Evolutionary conservation across 768 basidiomycete genomes (phyloP).

Genomic region (Boletus pseudo-olivaceus): DNA sequence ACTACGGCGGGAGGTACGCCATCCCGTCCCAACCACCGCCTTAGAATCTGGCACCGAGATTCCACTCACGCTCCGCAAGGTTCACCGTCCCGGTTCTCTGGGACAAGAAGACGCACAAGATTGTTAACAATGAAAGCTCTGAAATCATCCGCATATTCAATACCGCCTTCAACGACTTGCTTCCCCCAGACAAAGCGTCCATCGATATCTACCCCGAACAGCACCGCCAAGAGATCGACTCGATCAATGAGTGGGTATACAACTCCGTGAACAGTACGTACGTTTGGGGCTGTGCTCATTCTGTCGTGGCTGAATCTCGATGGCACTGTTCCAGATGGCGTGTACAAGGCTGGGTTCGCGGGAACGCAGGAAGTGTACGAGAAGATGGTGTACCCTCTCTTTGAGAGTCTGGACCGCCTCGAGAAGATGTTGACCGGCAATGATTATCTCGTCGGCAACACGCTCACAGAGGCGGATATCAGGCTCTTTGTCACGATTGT

Average conservation of each 20-base stretch:
- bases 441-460: conserved; percentile 80
- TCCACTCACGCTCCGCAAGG: conserved; percentile 27
- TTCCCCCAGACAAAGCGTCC: conserved; percentile 61
- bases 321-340: conserved; percentile 53
- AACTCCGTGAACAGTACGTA: conserved; percentile 74
- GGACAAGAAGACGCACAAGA: conserved; percentile 83
- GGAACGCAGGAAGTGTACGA: conserved; percentile 78
- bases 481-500: conserved; percentile 94
- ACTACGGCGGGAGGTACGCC: conserved; percentile 65
- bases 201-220: conserved; percentile 78
- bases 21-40: neutral
- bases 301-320: neutral
- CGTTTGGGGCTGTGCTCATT: conserved; percentile 3
- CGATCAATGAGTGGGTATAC: conserved; percentile 83
- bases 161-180: conserved; percentile 68
- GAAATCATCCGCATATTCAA: conserved; percentile 97
- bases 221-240: conserved; percentile 74
- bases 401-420: conserved; percentile 73
- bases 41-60: neutral
- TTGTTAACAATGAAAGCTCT: conserved; percentile 94
- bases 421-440: conserved; percentile 76
- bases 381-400: conserved; percentile 67
- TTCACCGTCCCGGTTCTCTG: conserved; percentile 91
- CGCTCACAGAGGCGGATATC: conserved; percentile 79
- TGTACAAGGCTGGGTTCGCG: conserved; percentile 90